Evolutionary conservation across 257 asterid species (phyloP).

Genomic region (Jaltomata sinuosa): DNA sequence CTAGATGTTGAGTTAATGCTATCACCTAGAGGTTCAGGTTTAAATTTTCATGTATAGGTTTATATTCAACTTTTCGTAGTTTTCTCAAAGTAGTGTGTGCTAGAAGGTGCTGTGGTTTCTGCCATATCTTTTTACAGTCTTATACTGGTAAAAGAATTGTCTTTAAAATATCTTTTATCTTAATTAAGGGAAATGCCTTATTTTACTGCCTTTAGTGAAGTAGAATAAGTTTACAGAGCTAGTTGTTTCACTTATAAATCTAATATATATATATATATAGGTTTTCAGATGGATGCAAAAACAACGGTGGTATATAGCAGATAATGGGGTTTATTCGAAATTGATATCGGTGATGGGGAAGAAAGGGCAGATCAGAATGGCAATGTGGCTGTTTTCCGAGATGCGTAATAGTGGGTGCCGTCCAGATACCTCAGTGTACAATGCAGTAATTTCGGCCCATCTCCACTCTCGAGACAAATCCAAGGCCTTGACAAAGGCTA

Average conservation of each 20-base stretch:
- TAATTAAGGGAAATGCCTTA: background rate
- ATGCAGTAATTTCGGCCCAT: slow-evolving; percentile 82
- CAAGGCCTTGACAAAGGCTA: slow-evolving; percentile 74
- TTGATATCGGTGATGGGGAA: slow-evolving; percentile 92
- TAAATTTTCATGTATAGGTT: background rate
- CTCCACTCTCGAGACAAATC: slow-evolving; percentile 77
- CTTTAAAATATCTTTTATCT: background rate
- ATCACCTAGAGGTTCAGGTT: background rate
- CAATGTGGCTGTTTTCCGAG: slow-evolving; percentile 99
- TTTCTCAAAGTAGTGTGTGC: background rate
- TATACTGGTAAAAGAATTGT: background rate
- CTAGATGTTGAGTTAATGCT: background rate
- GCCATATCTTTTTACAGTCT: background rate
- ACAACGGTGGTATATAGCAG: slow-evolving; percentile 92
- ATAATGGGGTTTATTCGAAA: slow-evolving; percentile 91
- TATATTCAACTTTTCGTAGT: background rate
- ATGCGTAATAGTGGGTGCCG: slow-evolving; percentile 95
- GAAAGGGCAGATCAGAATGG: slow-evolving; percentile 91
- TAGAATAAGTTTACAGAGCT: background rate
- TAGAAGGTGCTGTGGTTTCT: background rate
- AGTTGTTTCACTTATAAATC: slow-evolving; percentile 2
- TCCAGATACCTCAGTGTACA: slow-evolving; percentile 92
- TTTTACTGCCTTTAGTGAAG: background rate
- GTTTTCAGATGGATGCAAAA: slow-evolving; percentile 99
- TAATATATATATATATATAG: slow-evolving; percentile 25